Base-by-base conservation (phyloP, 768 basidiomycete species). In the Rossbeevera mucosa region DNA sequence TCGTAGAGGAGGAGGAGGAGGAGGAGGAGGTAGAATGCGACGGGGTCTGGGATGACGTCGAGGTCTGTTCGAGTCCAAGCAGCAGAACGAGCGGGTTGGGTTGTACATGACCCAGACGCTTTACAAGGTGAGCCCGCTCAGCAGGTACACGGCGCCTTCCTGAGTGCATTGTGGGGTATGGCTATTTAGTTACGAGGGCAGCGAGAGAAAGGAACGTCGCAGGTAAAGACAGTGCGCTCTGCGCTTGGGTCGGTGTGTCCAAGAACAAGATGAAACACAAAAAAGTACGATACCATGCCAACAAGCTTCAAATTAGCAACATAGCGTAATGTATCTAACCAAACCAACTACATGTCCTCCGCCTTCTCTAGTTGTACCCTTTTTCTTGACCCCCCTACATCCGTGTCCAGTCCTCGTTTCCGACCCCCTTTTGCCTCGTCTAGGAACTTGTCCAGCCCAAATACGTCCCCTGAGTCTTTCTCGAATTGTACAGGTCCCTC, bases 401-500 rank as follows among this genome's bases (percentile, higher is more conserved):
- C 79, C 47, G 85, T 85, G 64, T 93, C 90, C 64, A 93, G 63
- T 13, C 90, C 91, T 56, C 93, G 76, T 74, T 95, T 95, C 70
- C 85, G 83, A n/a, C 94, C 95, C 21, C 86, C 85, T 79, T 92
- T 96, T 16, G 95, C 96, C 69, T 94, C 91, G 66, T 97, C 92
- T 76, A 98, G 79, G 76, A 99, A 98, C 68, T 95, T 86, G 71
- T 96, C 90, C 57, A 97, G 77, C 56, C 95, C 95, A 65, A 97
- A 97, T 18, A 97, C 92, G 78, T 97, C 95, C n/a, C 84, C 80
- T 1, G 88, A 84, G 64, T 99, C 95, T 75, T 97, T 96, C 76
- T 99, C 96, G 64, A 99, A 99, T 64, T 97, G 93, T 38, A 99
- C 96, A 21, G 96, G 96, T 1, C 96, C 96, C 62, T 92, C 90